These are phyloP conservation scores for Tetrapyrgos nigripes DNA, from an alignment of 1,284 basidiomycete species.

Conservation along the genomic window DNA sequence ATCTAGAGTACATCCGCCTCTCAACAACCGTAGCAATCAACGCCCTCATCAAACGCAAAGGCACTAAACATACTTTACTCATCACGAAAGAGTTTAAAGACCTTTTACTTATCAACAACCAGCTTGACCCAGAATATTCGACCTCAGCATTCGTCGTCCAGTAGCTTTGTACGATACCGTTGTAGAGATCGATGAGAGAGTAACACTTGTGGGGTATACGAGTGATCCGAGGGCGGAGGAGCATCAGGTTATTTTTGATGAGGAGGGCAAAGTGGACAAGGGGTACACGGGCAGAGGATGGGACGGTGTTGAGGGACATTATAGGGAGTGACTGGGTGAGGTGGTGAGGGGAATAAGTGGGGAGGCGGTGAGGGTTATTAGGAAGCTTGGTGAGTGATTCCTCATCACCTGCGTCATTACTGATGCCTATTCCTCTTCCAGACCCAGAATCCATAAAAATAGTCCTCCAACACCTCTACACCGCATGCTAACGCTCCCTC, in stretches of 20 bases:
- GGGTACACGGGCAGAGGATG: constrained; percentile 80
- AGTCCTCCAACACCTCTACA: constrained; percentile 75
- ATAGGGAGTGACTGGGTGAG: constrained; percentile 76
- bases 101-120: constrained; percentile 91
- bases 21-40: constrained; percentile 98
- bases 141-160: constrained; percentile 85
- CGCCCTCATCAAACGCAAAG: constrained; percentile 93
- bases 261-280: constrained; percentile 66
- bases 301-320: constrained; percentile 63
- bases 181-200: constrained; percentile 92
- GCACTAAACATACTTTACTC: constrained; percentile 88
- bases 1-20: constrained; percentile 86
- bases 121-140: constrained; percentile 90
- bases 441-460: constrained; percentile 56
- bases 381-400: constrained; percentile 64
- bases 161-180: constrained; percentile 83
- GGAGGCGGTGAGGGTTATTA: constrained; percentile 89
- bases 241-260: constrained; percentile 79
- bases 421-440: neutral
- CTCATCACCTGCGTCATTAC: neutral
- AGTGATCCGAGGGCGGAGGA: constrained; percentile 84
- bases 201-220: constrained; percentile 93
- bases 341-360: constrained; percentile 90
- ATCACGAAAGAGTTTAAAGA: constrained; percentile 95
- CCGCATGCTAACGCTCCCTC: constrained; percentile 81